Evolutionary conservation across 2,329 filamentous ascomycete genomes (phyloP).

Genomic region (Polytolypa hystricis): DNA sequence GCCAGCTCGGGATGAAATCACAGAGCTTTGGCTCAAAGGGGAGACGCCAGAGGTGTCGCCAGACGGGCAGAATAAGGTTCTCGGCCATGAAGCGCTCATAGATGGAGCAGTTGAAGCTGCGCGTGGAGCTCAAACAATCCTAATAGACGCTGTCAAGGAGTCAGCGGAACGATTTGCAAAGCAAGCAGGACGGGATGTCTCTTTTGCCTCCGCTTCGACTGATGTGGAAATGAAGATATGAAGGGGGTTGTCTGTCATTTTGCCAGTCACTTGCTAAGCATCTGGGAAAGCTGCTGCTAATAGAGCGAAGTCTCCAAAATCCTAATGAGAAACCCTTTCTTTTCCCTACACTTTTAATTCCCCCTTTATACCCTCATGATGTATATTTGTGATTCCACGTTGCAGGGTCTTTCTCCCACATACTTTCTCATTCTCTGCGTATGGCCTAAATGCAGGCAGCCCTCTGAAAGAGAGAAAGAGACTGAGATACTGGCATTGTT

Average conservation of each 20-base stretch:
- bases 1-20: conserved; percentile 77
- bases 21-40: conserved; percentile 89
- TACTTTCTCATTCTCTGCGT: no score
- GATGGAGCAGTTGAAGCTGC: conserved; percentile 56
- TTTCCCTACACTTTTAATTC: no score
- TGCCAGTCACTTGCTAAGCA: no score
- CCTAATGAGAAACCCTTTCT: no score
- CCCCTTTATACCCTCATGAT: no score
- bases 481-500: no score
- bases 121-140: conserved; percentile 46
- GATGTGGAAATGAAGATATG: conserved; percentile 21
- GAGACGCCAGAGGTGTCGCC: conserved; percentile 33
- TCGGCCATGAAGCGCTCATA: conserved; percentile 41
- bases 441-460: no score
- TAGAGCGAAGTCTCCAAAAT: no score
- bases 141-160: conserved; percentile 52
- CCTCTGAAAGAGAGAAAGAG: no score
- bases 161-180: conserved; percentile 34
- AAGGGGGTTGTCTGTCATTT: conserved; percentile 10
- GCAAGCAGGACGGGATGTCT: conserved; percentile 8
- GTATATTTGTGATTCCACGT: no score
- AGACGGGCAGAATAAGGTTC: conserved; percentile 26
- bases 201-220: conserved; percentile 1
- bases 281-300: no score
- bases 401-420: no score